Evolutionary conservation across 2,329 filamentous ascomycete genomes (phyloP).

Genomic region (Sporothrix phasma): DNA sequence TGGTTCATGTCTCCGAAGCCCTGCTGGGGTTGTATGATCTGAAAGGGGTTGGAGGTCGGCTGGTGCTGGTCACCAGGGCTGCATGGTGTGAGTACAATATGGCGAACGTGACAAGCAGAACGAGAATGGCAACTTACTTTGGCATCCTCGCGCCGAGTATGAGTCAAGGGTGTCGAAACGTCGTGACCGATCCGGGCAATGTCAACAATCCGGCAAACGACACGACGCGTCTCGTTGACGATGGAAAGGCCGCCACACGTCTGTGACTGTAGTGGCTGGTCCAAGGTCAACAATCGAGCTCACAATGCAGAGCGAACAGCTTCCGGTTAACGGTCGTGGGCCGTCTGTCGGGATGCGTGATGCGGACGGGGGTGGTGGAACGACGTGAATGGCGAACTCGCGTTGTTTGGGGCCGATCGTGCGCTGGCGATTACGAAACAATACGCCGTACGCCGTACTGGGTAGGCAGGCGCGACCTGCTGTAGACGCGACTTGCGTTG

Average conservation of each 20-base stretch:
- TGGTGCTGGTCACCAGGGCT: conserved; percentile 63
- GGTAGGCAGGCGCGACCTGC: conserved; percentile 6
- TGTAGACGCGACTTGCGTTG: conserved; percentile 5
- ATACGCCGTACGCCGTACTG: too few relatives aligned
- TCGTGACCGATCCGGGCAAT: not conserved
- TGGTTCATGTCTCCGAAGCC: not conserved
- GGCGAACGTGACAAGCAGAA: not conserved
- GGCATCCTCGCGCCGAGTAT: conserved; percentile 16
- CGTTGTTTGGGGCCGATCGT: not conserved
- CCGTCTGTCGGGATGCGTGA: not conserved
- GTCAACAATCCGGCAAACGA: not conserved
- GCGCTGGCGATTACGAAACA: not conserved
- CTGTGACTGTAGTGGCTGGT: not conserved
- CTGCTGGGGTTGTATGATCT: conserved; percentile 25
- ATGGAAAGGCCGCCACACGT: not conserved
- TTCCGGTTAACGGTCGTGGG: not conserved
- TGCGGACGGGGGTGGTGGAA: not conserved
- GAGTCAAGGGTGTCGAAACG: not conserved
- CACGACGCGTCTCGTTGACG: conserved; percentile 5
- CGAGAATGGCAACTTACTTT: conserved; percentile 15
- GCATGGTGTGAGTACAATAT: not conserved
- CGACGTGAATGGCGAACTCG: not conserved
- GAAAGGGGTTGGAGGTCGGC: conserved; percentile 65
- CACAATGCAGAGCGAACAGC: not conserved
- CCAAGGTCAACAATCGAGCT: not conserved